A percentile compares a stretch with the other conserved stretches of the same genome.
These are phyloP conservation scores for Cutaneotrichosporon sp. DNA, from an alignment of 1,284 basidiomycete species.

Conservation along the genomic window DNA sequence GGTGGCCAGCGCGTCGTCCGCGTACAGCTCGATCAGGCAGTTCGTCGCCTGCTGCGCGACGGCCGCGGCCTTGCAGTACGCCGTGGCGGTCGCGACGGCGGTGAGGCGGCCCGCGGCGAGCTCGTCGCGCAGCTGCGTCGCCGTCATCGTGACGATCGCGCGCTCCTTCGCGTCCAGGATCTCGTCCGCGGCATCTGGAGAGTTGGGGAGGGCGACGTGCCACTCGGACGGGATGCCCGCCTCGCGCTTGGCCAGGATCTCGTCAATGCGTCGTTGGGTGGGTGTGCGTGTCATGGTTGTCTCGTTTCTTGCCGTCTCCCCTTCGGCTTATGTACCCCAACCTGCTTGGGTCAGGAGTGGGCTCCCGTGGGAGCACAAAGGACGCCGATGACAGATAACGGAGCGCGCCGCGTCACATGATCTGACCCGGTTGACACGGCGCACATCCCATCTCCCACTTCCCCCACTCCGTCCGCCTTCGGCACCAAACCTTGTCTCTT, in stretches of 20 bases:
- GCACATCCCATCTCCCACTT: no score
- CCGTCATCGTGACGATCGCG: constrained; percentile 49
- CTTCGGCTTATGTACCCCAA: no score
- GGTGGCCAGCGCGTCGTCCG: constrained; percentile 62
- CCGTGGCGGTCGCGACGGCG: constrained; percentile 33
- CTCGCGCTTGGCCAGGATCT: constrained; percentile 10
- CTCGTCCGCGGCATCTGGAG: constrained; percentile 5
- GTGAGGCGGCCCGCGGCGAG: constrained; percentile 36
- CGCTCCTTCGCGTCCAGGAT: constrained; percentile 27
- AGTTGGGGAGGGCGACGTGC: constrained; percentile 15
- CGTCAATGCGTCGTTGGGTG: constrained; percentile 4
- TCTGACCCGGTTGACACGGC: no score
- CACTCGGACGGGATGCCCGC: constrained; percentile 19
- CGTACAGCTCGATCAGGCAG: constrained; percentile 69
- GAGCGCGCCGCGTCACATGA: no score
- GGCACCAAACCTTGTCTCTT: no score
- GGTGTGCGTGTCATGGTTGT: background rate
- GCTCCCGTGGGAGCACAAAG: no score
- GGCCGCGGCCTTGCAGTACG: constrained; percentile 34
- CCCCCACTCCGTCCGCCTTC: no score
- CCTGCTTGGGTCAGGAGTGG: no score
- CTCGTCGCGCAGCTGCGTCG: constrained; percentile 53
- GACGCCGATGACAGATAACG: no score
- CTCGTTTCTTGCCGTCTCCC: no score
- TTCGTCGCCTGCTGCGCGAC: constrained; percentile 57